Evolutionary conservation across 2,329 filamentous ascomycete species (phyloP).

Genomic region (Trichophyton verrucosum): DNA sequence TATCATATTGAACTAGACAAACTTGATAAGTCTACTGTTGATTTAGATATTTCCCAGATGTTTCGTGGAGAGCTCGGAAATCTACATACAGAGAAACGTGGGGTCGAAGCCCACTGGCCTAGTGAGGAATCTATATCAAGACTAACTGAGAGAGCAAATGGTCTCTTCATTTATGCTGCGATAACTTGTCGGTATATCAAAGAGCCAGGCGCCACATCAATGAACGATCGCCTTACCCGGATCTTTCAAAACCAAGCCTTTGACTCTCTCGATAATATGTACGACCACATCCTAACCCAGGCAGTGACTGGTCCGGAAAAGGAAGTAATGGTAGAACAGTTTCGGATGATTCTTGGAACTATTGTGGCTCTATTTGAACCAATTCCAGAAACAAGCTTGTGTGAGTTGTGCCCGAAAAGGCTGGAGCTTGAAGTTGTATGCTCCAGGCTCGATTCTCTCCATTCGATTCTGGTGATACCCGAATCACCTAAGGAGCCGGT

Average conservation of each 20-base stretch:
- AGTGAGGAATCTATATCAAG: not conserved
- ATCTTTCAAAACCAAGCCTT: conserved; percentile 9
- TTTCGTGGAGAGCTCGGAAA: not conserved
- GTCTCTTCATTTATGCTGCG: conserved; percentile 8
- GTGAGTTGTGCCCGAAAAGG: not conserved
- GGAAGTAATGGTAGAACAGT: conserved; percentile 12
- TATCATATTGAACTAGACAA: conserved; percentile 18
- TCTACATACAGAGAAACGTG: not conserved
- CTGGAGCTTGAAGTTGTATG: conserved; percentile 6
- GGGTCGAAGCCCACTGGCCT: not conserved
- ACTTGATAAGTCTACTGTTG: conserved; percentile 13
- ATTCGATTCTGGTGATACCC: conserved; percentile 16
- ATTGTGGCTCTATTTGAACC: conserved; percentile 17
- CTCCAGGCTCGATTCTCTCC: conserved; percentile 11
- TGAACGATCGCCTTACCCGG: not conserved
- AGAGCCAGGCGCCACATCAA: not conserved
- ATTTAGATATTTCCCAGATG: not conserved
- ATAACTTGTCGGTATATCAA: conserved; percentile 18
- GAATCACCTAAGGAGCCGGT: conserved; percentile 8
- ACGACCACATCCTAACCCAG: not conserved
- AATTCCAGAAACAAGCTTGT: conserved; percentile 14
- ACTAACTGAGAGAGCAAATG: not conserved
- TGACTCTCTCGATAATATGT: conserved; percentile 14
- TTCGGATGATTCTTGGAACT: conserved; percentile 16
- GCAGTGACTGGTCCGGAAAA: conserved; percentile 10